These are phyloP conservation scores for Amanita rubescens DNA, from an alignment of 768 basidiomycete species.

Conservation along the genomic window DNA sequence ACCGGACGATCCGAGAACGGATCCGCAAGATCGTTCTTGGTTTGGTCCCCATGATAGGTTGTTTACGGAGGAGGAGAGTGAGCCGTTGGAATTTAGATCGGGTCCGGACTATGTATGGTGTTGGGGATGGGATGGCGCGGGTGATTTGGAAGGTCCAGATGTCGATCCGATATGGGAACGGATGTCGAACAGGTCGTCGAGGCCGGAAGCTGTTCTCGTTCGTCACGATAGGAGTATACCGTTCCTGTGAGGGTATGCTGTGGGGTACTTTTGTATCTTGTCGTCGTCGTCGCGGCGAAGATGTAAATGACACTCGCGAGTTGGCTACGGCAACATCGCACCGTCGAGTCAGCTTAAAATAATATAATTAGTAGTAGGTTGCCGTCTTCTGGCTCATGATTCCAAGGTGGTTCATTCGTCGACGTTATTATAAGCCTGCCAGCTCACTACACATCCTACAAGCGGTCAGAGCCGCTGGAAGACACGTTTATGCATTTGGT, in stretches of 20 bases:
- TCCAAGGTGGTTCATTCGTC: too few species aligned
- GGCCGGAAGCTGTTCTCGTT: conserved; percentile 53
- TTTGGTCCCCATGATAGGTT: conserved; percentile 95
- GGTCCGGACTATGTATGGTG: conserved; percentile 96
- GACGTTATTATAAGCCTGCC: too few species aligned
- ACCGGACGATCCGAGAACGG: conserved; percentile 91
- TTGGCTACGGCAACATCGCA: too few species aligned
- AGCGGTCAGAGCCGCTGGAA: too few species aligned
- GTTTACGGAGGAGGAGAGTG: conserved; percentile 84
- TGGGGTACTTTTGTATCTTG: too few species aligned
- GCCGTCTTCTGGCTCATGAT: too few species aligned
- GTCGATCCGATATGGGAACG: conserved; percentile 97
- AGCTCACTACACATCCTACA: too few species aligned
- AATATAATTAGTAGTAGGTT: too few species aligned
- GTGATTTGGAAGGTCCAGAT: conserved; percentile 95
- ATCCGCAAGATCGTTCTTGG: conserved; percentile 97
- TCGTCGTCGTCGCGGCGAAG: too few species aligned
- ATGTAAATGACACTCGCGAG: too few species aligned
- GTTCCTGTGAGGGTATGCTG: conserved; percentile 9
- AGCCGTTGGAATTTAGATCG: conserved; percentile 64
- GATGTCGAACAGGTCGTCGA: conserved; percentile 61
- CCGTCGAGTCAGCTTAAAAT: too few species aligned
- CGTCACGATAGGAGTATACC: conserved; percentile 55
- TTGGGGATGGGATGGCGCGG: conserved; percentile 99
- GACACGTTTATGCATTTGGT: too few species aligned